Conservation (phyloP, 108 stramenopile species). For the Cylindrotheca fusiformis region DNA sequence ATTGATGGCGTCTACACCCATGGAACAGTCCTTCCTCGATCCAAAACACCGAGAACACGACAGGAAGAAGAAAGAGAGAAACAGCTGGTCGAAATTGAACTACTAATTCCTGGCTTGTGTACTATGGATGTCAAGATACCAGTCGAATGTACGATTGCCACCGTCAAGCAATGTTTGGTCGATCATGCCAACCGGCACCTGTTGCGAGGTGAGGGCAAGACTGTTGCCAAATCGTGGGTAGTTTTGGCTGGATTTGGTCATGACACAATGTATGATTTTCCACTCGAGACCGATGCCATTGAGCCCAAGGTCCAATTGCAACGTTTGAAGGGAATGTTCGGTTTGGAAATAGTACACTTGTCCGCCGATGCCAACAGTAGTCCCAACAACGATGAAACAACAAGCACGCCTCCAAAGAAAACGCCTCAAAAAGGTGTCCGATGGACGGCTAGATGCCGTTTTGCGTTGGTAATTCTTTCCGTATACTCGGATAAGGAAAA, state of each 20-base stretch:
- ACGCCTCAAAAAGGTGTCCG: constrained; percentile 37
- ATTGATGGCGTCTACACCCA: neutral
- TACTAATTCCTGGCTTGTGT: constrained; percentile 72
- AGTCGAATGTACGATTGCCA: constrained; percentile 45
- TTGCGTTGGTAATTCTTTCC: constrained; percentile 72
- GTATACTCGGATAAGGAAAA: constrained; percentile 28
- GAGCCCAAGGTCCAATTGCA: constrained; percentile 59
- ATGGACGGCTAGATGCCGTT: constrained; percentile 61
- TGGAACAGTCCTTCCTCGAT: neutral
- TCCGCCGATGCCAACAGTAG: neutral
- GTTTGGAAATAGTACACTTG: constrained; percentile 22
- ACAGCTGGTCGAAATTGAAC: constrained; percentile 61
- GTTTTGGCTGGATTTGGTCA: constrained; percentile 69
- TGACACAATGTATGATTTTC: constrained; percentile 75
- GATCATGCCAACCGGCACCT: constrained; percentile 56
- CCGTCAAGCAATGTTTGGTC: constrained; percentile 50
- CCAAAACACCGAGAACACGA: neutral
- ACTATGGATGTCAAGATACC: constrained; percentile 72
- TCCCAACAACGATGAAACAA: neutral
- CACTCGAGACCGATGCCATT: constrained; percentile 64
- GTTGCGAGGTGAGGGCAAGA: constrained; percentile 22
- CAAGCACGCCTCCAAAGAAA: constrained; percentile 5
- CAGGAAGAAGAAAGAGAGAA: neutral
- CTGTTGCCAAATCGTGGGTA: constrained; percentile 69
- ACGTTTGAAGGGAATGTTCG: constrained; percentile 66